Evolutionary conservation across 2,329 filamentous ascomycete species (phyloP).

Genomic region (Fusarium tuaranense): DNA sequence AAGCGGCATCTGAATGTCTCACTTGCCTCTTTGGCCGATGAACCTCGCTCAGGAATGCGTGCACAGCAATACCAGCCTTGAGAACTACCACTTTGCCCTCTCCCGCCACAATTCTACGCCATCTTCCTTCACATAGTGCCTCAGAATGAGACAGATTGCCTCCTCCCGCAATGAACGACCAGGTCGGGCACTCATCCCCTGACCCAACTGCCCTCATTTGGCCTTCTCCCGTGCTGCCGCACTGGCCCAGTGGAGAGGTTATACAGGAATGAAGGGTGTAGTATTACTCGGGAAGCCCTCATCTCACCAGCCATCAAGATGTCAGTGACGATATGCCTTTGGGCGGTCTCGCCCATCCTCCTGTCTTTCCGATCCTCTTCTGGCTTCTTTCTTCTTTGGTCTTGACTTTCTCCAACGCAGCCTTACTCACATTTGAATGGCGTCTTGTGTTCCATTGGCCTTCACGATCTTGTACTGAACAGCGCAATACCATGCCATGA

Average conservation of each 20-base stretch:
- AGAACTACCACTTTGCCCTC: slow-evolving; percentile 17
- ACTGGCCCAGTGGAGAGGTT: slow-evolving; percentile 39
- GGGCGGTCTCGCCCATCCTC: slow-evolving; percentile 21
- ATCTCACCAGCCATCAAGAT: slow-evolving; percentile 48
- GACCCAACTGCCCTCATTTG: slow-evolving; percentile 12
- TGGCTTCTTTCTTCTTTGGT: slow-evolving; percentile 27
- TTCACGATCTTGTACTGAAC: slow-evolving; percentile 37
- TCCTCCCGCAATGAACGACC: slow-evolving; percentile 44
- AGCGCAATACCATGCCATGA: slow-evolving; percentile 40
- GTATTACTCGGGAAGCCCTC: slow-evolving; percentile 40
- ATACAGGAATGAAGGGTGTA: slow-evolving; percentile 54
- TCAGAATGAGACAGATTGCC: slow-evolving; percentile 48
- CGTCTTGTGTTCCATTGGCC: slow-evolving; percentile 21
- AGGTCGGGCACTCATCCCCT: slow-evolving; percentile 24
- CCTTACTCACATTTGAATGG: slow-evolving; percentile 32
- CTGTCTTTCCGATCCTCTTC: slow-evolving; percentile 24
- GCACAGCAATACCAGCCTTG: slow-evolving; percentile 32
- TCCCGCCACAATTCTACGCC: slow-evolving; percentile 29
- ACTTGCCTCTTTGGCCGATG: slow-evolving; percentile 17
- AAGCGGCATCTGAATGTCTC: slow-evolving; percentile 42
- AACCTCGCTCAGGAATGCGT: slow-evolving; percentile 45
- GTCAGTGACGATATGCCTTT: slow-evolving; percentile 38
- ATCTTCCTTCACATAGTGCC: slow-evolving; percentile 11
- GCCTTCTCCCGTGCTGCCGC: slow-evolving; percentile 32
- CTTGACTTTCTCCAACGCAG: slow-evolving; percentile 15